Evolutionary conservation across 2,329 filamentous ascomycete species (phyloP).

Genomic region (Claviceps paspali): DNA sequence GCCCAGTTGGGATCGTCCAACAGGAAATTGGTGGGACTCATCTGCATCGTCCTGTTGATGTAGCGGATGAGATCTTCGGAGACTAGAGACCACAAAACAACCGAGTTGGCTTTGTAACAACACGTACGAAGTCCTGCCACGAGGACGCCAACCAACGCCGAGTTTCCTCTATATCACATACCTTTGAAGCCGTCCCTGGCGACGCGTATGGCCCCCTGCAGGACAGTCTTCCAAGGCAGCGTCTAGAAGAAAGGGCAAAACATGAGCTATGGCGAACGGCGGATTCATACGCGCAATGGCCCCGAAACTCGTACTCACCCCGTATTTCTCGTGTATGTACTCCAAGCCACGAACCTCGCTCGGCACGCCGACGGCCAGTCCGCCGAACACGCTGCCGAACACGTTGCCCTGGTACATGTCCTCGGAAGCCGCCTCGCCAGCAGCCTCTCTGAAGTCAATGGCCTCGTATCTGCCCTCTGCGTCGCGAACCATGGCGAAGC

Average conservation of each 20-base stretch:
- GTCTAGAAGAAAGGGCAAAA: conserved; percentile 16
- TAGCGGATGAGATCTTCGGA: conserved; percentile 60
- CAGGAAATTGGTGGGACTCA: conserved; percentile 42
- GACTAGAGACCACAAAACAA: conserved; percentile 23
- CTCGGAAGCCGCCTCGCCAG: conserved; percentile 64
- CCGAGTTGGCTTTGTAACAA: too few species aligned
- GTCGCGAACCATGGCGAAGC: conserved; percentile 70
- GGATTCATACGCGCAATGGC: too few species aligned
- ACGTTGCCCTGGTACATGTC: conserved; percentile 73
- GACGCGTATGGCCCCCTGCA: conserved; percentile 58
- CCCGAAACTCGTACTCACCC: too few species aligned
- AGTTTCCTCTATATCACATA: too few species aligned
- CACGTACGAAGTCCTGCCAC: too few species aligned
- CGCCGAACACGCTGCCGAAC: conserved; percentile 51
- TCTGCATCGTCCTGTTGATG: conserved; percentile 38
- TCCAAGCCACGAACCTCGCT: conserved; percentile 67
- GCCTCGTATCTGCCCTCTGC: conserved; percentile 64
- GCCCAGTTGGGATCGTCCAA: conserved; percentile 66
- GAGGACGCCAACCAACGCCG: too few species aligned
- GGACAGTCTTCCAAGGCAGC: conserved; percentile 55
- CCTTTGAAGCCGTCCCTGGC: conserved; percentile 57
- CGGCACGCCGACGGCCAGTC: conserved; percentile 56
- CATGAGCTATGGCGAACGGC: too few species aligned
- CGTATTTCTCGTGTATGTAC: conserved; percentile 60
- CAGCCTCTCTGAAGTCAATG: conserved; percentile 81